Evolutionary conservation across 2,329 filamentous ascomycete species (phyloP), one percentile per base, ranked within the genome.

Genomic region (Pyrenophora tritici-repentis): DNA sequence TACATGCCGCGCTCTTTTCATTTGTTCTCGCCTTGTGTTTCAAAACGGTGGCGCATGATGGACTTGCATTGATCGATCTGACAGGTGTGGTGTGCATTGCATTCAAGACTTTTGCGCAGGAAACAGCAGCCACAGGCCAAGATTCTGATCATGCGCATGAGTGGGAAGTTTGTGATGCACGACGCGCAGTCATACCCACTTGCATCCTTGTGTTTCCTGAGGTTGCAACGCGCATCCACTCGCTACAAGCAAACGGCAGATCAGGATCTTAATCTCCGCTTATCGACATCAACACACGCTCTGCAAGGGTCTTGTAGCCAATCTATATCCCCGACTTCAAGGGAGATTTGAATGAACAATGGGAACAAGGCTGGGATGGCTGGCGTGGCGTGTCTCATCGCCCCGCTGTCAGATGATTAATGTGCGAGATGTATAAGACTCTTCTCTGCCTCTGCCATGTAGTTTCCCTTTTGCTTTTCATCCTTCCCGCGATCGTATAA

Each of bases 401-500:
- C n/a, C n/a, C n/a, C n/a, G n/a, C n/a, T n/a, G n/a, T n/a, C n/a
- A n/a, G n/a, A n/a, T n/a, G n/a, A n/a, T n/a, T n/a, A 57, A 59
- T 57, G 47, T 55, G 47, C 37, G 29, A 22, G 31, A n/a, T 45
- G 39, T 56, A 61, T 58, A 60, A 61, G 55, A 59, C 51, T 50
- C n/a, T 36, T 35, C 47, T 56, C 44, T 40, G 32, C 44, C 37
- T 41, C 37, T 41, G 35, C 14, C 17, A 20, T 5, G 6, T 13
- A n/a, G 6, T 12, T 18, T 42, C 20, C 47, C 39, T 22, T 34
- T 36, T 47, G 31, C 14, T 42, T 36, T 35, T 42, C 33, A n/a
- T n/a, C n/a, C n/a, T n/a, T 43, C 41, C 49, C 18, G 53, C 50
- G 42, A 53, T 59, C 55, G 39, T 26, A 58, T 57, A 61, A 56